Conservation (phyloP, 495 filamentous ascomycete genomes). For the Chaetomium tenue region DNA sequence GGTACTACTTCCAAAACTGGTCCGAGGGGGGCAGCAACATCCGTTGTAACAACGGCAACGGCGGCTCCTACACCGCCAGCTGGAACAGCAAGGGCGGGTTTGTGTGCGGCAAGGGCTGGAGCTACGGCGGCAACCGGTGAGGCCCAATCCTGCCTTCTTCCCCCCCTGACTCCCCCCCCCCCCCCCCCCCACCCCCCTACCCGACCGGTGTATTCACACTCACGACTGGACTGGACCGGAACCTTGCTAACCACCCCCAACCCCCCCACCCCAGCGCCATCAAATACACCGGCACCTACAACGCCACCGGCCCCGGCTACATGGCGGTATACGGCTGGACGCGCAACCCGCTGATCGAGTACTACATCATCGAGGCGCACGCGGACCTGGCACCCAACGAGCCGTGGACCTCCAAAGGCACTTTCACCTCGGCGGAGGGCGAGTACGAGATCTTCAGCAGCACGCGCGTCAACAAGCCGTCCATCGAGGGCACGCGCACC, state of each 20-base stretch:
- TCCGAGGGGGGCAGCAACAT: constrained; percentile 56
- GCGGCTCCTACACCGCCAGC: constrained; percentile 52
- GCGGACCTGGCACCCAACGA: constrained; percentile 55
- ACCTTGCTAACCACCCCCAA: too few relatives aligned
- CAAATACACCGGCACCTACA: constrained; percentile 55
- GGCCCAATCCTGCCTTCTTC: too few relatives aligned
- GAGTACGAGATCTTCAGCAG: constrained; percentile 58
- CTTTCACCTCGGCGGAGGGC: constrained; percentile 53
- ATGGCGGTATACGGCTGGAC: constrained; percentile 66
- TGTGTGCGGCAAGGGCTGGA: constrained; percentile 62
- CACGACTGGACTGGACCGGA: too few relatives aligned
- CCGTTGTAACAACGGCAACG: constrained; percentile 53
- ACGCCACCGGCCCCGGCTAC: constrained; percentile 57
- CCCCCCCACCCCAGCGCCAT: constrained; percentile 41
- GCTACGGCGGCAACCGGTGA: constrained; percentile 51
- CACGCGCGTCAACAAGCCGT: constrained; percentile 58
- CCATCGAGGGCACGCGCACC: constrained; percentile 58
- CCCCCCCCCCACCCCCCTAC: too few relatives aligned
- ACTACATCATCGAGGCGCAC: constrained; percentile 63
- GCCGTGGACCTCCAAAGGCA: constrained; percentile 53
- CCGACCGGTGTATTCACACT: too few relatives aligned
- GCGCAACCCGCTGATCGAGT: constrained; percentile 60
- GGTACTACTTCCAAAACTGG: constrained; percentile 64
- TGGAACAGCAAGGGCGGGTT: constrained; percentile 58
- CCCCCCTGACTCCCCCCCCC: too few relatives aligned